phyloP scores from a whole-genome alignment of 768 basidiomycete species.

The Lactarius sp. region DNA sequence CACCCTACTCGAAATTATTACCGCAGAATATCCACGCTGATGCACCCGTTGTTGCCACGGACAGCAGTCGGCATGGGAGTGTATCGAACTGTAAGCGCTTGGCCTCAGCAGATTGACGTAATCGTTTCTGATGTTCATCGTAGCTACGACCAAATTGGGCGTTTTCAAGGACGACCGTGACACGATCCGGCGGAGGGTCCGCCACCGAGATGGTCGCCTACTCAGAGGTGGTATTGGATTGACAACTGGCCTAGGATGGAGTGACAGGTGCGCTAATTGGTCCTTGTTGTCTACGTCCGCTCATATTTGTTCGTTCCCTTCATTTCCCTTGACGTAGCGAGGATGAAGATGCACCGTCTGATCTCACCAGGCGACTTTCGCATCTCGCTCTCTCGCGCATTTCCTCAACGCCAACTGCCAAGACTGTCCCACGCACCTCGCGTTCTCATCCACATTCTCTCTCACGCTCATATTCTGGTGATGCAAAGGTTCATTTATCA shows the following conservation, averaged over 20 bases:
- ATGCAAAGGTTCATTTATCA: not conserved
- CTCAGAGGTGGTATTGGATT: slow-evolving; percentile 38
- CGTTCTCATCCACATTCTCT: slow-evolving; percentile 27
- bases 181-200: slow-evolving; percentile 32
- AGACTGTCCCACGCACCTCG: slow-evolving; percentile 5
- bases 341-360: slow-evolving; percentile 40
- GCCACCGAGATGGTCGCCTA: slow-evolving; percentile 38
- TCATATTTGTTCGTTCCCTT: not conserved
- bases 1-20: slow-evolving; percentile 39
- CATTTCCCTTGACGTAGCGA: slow-evolving; percentile 29
- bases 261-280: slow-evolving; percentile 33
- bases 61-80: slow-evolving; percentile 28
- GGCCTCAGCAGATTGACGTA: slow-evolving; percentile 1
- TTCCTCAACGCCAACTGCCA: slow-evolving; percentile 24
- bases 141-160: slow-evolving; percentile 35
- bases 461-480: slow-evolving; percentile 28
- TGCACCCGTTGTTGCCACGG: slow-evolving; percentile 22
- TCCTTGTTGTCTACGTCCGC: not conserved
- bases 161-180: slow-evolving; percentile 38
- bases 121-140: slow-evolving; percentile 14
- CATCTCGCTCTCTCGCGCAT: slow-evolving; percentile 26
- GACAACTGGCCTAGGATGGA: slow-evolving; percentile 42
- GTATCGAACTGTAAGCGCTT: slow-evolving; percentile 29
- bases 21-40: slow-evolving; percentile 27
- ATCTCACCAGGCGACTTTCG: slow-evolving; percentile 36